Evolutionary conservation across 2,329 filamentous ascomycete genomes (phyloP), one percentile per base, ranked within the genome.

Genomic region (Juglanconis oblonga): DNA sequence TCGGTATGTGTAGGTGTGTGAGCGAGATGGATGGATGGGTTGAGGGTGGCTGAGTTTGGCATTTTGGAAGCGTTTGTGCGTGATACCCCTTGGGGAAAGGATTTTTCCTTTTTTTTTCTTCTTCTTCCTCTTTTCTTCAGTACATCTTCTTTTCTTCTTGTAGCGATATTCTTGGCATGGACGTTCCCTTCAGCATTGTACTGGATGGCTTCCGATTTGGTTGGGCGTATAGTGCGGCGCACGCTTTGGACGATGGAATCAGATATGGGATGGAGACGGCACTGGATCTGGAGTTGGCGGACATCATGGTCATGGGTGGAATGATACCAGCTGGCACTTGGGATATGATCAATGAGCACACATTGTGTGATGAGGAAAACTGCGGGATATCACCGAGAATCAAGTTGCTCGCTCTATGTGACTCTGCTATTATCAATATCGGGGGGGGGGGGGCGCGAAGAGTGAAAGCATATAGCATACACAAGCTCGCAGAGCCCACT

Each of bases 1-100:
- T 58, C 71, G 71, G 60, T 80, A 80, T 68, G 76, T 75, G 36
- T 77, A 50, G 17, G 17, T 24, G 17, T 24, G 1, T 24, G 17
- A 24, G 17, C 17, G 24, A 7, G 35, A 13, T n/a, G 11, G 32
- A 36, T 36, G 38, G n/a, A 9, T 4, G 17, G 17, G 17, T 17
- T 7, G 11, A 38, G 11, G 35, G 35, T 38, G 3, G 35, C 35
- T 38, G 11, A 24, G 17, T 24, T 24, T 24, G 44, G 44, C 44
- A 45, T 45, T 45, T 44, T 13, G 10, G 54, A n/a, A 33, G 31
- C 14, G 3, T 50, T 53, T 14, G n/a, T 49, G 54, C 17, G 17
- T 38, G 33, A 40, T 50, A 24, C 45, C 54, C 44, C 17, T 5
- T 31, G 35, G 24, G 33, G 45, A 24, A 17, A 42, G 24, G 10